Percentiles rank a stretch among this genome's conserved stretches.
phyloP scores from a whole-genome alignment of 768 basidiomycete genomes.

The Psilocybe tampanensis region DNA sequence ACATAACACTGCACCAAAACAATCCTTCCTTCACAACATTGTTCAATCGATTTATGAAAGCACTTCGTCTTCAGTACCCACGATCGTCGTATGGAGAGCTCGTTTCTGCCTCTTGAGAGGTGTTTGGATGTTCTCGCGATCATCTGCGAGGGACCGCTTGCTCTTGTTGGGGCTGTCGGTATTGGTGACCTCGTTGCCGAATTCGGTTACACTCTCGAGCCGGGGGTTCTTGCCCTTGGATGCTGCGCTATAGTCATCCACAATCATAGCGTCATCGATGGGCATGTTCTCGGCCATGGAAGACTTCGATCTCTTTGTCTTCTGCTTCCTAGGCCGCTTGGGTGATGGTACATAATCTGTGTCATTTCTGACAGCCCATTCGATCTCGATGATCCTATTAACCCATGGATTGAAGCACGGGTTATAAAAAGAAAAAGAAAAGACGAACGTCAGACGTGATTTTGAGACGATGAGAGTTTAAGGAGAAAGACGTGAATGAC shows the following conservation, averaged over 20 bases:
- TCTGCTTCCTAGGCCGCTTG: conserved; percentile 44
- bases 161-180: conserved; percentile 39
- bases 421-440: conserved; percentile 31
- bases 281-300: conserved; percentile 25
- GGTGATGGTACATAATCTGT: conserved; percentile 61
- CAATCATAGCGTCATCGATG: conserved; percentile 30
- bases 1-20: conserved; percentile 21
- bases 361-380: conserved; percentile 72
- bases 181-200: conserved; percentile 49
- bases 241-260: conserved; percentile 23
- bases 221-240: conserved; percentile 16
- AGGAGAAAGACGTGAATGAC: conserved; percentile 65
- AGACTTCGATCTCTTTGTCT: conserved; percentile 32
- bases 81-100: conserved; percentile 16
- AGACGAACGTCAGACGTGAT: conserved; percentile 43
- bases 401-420: conserved; percentile 32
- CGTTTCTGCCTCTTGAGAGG: conserved; percentile 37
- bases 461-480: conserved; percentile 44
- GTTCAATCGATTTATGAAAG: conserved; percentile 2
- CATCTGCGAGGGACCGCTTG: conserved; percentile 38
- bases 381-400: conserved; percentile 80
- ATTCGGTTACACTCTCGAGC: conserved; percentile 29
- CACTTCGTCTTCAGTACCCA: conserved; percentile 24
- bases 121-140: conserved; percentile 27
- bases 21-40: conserved; percentile 6